Percentiles rank a stretch among this genome's conserved stretches.
Conservation (phyloP, 108 stramenopile genomes). For the Epithemia pelagica region DNA sequence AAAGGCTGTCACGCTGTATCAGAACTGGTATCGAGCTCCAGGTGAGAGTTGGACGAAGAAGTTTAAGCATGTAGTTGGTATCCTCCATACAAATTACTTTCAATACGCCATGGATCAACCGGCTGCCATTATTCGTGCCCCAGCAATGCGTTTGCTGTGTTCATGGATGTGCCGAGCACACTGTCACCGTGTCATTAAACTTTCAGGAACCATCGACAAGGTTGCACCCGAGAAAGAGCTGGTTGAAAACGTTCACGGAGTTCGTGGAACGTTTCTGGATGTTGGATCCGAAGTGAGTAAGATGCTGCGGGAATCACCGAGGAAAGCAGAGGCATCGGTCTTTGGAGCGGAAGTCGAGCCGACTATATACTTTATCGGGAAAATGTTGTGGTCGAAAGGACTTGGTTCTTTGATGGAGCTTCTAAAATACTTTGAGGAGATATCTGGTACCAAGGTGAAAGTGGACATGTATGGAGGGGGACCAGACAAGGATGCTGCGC, state of each 20-base stretch:
- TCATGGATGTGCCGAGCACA: constrained; percentile 86
- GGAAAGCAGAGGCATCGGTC: constrained; percentile 23
- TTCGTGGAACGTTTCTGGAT: constrained; percentile 68
- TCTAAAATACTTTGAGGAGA: constrained; percentile 70
- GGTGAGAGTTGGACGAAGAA: constrained; percentile 71
- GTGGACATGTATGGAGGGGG: constrained; percentile 85
- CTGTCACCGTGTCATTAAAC: constrained; percentile 82
- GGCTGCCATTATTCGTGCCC: constrained; percentile 71
- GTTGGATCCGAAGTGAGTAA: constrained; percentile 21
- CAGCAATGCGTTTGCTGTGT: constrained; percentile 64
- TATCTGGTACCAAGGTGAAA: constrained; percentile 46
- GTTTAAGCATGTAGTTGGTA: constrained; percentile 89
- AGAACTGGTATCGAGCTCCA: constrained; percentile 23
- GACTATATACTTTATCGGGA: constrained; percentile 89
- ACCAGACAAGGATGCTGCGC: constrained; percentile 65
- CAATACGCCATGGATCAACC: constrained; percentile 80
- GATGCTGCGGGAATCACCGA: constrained; percentile 5
- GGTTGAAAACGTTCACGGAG: constrained; percentile 89
- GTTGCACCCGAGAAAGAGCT: constrained; percentile 83
- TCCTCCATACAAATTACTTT: constrained; percentile 90
- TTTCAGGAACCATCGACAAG: constrained; percentile 64
- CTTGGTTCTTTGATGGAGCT: constrained; percentile 75
- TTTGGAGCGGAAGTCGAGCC: constrained; percentile 52
- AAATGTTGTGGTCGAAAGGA: constrained; percentile 88
- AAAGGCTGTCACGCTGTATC: too few species aligned